Evolutionary conservation across 2,329 filamentous ascomycete species (phyloP).

Genomic region (Xenosphaeropsis pyriputrescens): DNA sequence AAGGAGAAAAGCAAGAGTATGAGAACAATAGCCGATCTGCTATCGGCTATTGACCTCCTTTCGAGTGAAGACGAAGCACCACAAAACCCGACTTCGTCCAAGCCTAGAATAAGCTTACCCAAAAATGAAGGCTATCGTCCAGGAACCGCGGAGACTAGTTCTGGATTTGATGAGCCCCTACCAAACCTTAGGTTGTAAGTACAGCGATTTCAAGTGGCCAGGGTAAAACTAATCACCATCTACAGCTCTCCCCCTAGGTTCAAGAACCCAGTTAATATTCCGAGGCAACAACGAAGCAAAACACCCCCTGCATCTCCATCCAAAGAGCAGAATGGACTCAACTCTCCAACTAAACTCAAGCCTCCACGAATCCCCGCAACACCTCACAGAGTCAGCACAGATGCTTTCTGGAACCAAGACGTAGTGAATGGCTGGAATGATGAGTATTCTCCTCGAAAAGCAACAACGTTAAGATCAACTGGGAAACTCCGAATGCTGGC

Average conservation of each 20-base stretch:
- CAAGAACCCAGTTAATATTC: constrained; percentile 6
- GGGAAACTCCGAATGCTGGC: not conserved
- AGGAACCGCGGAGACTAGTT: constrained; percentile 2
- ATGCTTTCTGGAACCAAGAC: constrained; percentile 45
- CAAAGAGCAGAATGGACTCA: constrained; percentile 7
- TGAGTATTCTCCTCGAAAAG: constrained; percentile 36
- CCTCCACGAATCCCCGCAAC: constrained; percentile 32
- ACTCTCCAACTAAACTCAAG: constrained; percentile 13
- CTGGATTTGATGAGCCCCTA: constrained; percentile 10
- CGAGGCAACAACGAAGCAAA: constrained; percentile 8
- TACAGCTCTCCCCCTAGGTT: too few species aligned
- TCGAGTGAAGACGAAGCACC: too few species aligned
- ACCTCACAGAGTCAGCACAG: constrained; percentile 35
- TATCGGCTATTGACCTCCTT: too few species aligned
- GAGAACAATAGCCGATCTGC: too few species aligned
- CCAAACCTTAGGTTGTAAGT: constrained; percentile 9
- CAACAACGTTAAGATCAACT: constrained; percentile 13
- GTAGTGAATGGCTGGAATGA: constrained; percentile 50
- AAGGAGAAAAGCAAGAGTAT: not conserved
- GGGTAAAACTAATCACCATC: too few species aligned
- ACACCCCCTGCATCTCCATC: constrained; percentile 15
- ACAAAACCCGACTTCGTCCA: too few species aligned
- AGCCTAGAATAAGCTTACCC: too few species aligned
- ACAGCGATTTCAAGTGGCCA: constrained; percentile 3
- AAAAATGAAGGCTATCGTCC: not conserved